Base-by-base conservation (phyloP, 2,329 filamentous ascomycete species). In the Thielaviopsis euricoi region DNA sequence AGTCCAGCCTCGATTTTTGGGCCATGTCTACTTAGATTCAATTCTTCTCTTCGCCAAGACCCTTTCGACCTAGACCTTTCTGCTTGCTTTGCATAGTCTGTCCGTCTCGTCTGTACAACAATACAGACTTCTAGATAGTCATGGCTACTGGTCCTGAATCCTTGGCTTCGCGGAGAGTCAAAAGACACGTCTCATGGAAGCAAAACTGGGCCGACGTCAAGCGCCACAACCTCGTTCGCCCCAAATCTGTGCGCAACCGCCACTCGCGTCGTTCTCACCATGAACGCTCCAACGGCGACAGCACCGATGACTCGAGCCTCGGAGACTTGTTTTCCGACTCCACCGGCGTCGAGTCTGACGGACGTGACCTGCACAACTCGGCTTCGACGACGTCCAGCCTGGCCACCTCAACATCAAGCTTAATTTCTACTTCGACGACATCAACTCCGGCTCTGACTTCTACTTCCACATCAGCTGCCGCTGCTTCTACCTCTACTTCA, bases 131-230 rank as follows among this genome's bases (percentile, higher is more conserved):
- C 17, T 22, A 50, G 9, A 57, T 22, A 43, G 43, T 23, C 29
- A 56, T 56, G 53, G 37, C 53, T 51, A 23, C 59, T 40, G 55
- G 56, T 37, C 55, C 52, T 48, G 49, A 58, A 48, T 58, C 59
- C 29, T 19, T 56, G 48, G 37, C 52, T 46, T 26, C 52, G 33
- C 59, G 56, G 29, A 26, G 52, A 50, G 46, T 53, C 52, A 54
- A 40, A 37, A 53, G 58, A 56, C 59, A 53, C 33, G 58, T 52
- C 37, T 53, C 55, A 13, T 58, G 56, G 56, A 60, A 55, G 19
- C 33, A 19, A 10, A 50, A 55, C 29, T 60, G 59, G 59, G 52
- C 53, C 13, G 10, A 51, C n/a, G 53, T 58, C 29, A 33, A 50
- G 25, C 52, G 59, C 9, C 59, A 60, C 37, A 52, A 55, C 21